These are phyloP conservation scores for Conticribra weissflogii DNA, from an alignment of 108 stramenopile genomes.

Conservation along the genomic window DNA sequence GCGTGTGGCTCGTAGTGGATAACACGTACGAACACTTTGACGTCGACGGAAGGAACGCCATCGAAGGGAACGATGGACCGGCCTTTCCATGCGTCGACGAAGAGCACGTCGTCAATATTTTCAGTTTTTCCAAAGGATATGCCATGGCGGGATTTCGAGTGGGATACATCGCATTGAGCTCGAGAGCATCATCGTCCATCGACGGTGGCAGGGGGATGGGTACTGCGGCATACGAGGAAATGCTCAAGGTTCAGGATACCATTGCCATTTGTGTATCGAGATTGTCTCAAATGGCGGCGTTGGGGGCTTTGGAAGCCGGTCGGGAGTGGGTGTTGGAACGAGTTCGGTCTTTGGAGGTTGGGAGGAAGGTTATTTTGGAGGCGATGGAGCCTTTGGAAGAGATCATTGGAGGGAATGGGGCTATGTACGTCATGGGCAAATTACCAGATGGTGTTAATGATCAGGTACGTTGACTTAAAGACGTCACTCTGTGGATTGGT, in stretches of 20 bases:
- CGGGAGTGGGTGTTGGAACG: slow-evolving; percentile 75
- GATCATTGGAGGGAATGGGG: slow-evolving; percentile 82
- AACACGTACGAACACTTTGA: slow-evolving; percentile 96
- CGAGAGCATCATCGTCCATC: slow-evolving; percentile 16
- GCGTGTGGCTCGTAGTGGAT: slow-evolving; percentile 90
- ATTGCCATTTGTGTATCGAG: slow-evolving; percentile 90
- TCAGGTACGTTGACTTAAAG: slow-evolving; percentile 37
- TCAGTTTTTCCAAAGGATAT: slow-evolving; percentile 88
- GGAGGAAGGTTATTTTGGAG: slow-evolving; percentile 73
- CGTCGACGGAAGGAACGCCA: slow-evolving; percentile 24
- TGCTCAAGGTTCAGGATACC: slow-evolving; percentile 87
- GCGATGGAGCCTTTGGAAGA: slow-evolving; percentile 70
- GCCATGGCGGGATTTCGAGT: slow-evolving; percentile 94
- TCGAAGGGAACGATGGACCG: slow-evolving; percentile 29
- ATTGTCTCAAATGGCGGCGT: slow-evolving; percentile 82
- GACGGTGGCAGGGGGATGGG: slow-evolving; percentile 50
- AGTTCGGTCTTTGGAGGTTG: slow-evolving; percentile 65
- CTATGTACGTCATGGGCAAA: slow-evolving; percentile 94
- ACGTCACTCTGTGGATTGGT: background rate
- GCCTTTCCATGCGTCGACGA: slow-evolving; percentile 59
- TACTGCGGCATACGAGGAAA: slow-evolving; percentile 50
- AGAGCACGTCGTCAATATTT: slow-evolving; percentile 86
- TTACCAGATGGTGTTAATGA: slow-evolving; percentile 67
- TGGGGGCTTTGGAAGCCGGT: slow-evolving; percentile 84
- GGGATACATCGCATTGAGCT: slow-evolving; percentile 78